A percentile compares a stretch with the other conserved stretches of the same genome.
These are phyloP conservation scores for Triangularia verruculosa DNA, from an alignment of 2,329 filamentous ascomycete species.

Conservation along the genomic window DNA sequence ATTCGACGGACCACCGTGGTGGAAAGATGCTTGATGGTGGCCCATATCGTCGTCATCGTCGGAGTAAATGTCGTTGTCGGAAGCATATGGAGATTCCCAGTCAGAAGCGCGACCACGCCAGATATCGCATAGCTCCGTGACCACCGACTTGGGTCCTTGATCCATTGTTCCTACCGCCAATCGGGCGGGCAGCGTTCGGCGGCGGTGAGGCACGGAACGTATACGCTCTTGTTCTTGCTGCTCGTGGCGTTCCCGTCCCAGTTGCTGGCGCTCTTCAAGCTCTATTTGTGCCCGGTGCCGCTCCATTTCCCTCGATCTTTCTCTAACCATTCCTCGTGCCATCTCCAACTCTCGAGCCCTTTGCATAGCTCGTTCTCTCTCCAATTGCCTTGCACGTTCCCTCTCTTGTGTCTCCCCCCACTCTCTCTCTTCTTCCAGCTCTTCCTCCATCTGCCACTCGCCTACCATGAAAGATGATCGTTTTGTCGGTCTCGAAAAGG, in stretches of 20 bases:
- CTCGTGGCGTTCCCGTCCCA: not conserved
- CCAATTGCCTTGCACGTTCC: not conserved
- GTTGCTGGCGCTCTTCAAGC: not conserved
- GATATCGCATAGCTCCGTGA: constrained; percentile 26
- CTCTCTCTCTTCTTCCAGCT: not conserved
- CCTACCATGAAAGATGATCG: not conserved
- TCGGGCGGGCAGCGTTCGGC: not conserved
- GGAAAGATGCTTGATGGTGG: not conserved
- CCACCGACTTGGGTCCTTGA: constrained; percentile 17
- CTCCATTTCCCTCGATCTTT: constrained; percentile 2
- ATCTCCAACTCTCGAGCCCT: not conserved
- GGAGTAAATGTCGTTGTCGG: constrained; percentile 12
- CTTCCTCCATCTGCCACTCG: not conserved
- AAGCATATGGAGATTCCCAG: constrained; percentile 28
- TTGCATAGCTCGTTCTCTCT: not conserved
- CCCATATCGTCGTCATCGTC: constrained; percentile 7
- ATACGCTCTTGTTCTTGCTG: not conserved
- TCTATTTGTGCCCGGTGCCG: not conserved
- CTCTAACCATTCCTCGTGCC: not conserved
- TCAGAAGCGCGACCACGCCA: constrained; percentile 26
- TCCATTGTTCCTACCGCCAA: constrained; percentile 9
- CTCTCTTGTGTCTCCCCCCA: not conserved
- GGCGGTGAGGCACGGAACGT: not conserved
- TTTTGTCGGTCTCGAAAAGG: not conserved
- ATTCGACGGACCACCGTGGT: not conserved